These are phyloP conservation scores for Colletotrichum destructivum DNA, from an alignment of 2,329 filamentous ascomycete genomes.

Conservation along the genomic window DNA sequence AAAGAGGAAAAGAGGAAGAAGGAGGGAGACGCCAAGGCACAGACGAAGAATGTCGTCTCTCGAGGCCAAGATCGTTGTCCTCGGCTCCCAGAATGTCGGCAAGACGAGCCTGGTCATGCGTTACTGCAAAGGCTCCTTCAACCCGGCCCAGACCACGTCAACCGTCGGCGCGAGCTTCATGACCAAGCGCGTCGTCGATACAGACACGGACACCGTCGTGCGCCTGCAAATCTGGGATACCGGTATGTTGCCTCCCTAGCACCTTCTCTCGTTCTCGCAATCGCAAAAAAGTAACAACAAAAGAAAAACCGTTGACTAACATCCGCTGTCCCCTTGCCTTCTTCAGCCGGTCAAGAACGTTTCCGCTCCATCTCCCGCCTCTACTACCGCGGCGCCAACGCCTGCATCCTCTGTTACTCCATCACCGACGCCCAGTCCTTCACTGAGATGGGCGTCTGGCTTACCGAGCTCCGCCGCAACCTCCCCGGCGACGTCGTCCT, in stretches of 20 bases:
- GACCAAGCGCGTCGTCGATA: slow-evolving; percentile 85
- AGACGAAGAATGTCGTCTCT: slow-evolving; percentile 68
- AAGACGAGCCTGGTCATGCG: slow-evolving; percentile 85
- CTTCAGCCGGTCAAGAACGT: slow-evolving; percentile 86
- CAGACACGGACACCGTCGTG: slow-evolving; percentile 87
- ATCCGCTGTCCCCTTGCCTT: not conserved
- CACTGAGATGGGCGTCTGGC: slow-evolving; percentile 92
- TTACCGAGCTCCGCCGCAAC: slow-evolving; percentile 86
- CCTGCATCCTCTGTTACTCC: slow-evolving; percentile 94
- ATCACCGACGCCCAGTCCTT: slow-evolving; percentile 91
- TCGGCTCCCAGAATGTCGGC: slow-evolving; percentile 84
- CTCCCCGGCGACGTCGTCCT: slow-evolving; percentile 84
- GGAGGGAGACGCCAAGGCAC: too few species aligned
- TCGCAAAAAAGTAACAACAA: not conserved
- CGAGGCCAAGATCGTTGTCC: slow-evolving; percentile 86
- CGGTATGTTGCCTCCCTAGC: slow-evolving; percentile 58
- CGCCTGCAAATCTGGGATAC: slow-evolving; percentile 98
- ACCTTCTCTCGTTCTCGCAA: not conserved
- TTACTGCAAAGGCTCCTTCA: slow-evolving; percentile 81
- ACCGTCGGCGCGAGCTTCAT: slow-evolving; percentile 88
- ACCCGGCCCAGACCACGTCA: slow-evolving; percentile 74
- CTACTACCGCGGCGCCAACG: slow-evolving; percentile 96
- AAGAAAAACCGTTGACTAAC: not conserved
- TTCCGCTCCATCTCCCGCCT: slow-evolving; percentile 95
- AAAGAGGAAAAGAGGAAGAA: too few species aligned